phyloP scores from a whole-genome alignment of 179 eudicot genomes.

The Dionaea muscipula region DNA sequence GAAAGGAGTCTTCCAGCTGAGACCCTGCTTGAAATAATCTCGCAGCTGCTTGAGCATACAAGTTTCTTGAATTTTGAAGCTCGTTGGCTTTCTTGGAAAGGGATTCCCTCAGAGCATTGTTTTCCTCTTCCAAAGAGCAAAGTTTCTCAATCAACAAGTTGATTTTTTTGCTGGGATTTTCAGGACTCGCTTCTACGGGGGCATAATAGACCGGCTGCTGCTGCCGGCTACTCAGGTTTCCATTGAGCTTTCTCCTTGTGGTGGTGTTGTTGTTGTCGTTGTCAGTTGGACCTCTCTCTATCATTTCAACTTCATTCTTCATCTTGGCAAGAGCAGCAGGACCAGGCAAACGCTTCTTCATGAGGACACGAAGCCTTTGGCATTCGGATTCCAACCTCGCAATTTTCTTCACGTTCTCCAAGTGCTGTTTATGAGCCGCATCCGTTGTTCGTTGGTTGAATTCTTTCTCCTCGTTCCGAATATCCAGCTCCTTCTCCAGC shows the following conservation, averaged over 20 bases:
- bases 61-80: slow-evolving; percentile 30
- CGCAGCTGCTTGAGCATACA: slow-evolving; percentile 31
- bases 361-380: slow-evolving; percentile 70
- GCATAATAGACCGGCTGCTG: slow-evolving; percentile 29
- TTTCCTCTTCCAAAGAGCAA: slow-evolving; percentile 59
- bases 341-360: slow-evolving; percentile 74
- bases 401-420: slow-evolving; percentile 70
- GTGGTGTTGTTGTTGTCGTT: no score
- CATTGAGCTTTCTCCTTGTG: slow-evolving; percentile 41
- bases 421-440: slow-evolving; percentile 56
- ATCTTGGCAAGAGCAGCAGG: slow-evolving; percentile 73
- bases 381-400: slow-evolving; percentile 79
- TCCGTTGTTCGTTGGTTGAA: slow-evolving; percentile 54
- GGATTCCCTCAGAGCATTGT: slow-evolving; percentile 36
- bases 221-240: slow-evolving; percentile 24
- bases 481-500: slow-evolving; percentile 80
- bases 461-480: slow-evolving; percentile 75
- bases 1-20: slow-evolving; percentile 26
- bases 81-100: slow-evolving; percentile 33
- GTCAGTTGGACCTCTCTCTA: slow-evolving; percentile 34
- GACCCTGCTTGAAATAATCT: slow-evolving; percentile 34
- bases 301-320: slow-evolving; percentile 62
- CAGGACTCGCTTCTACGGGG: slow-evolving; percentile 22
- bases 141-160: slow-evolving; percentile 40
- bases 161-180: slow-evolving; percentile 32